Percentiles rank a stretch among this genome's conserved stretches.
These are phyloP conservation scores for Tylopilus plumbeoviolaceoides DNA, from an alignment of 768 basidiomycete genomes.

Conservation along the genomic window DNA sequence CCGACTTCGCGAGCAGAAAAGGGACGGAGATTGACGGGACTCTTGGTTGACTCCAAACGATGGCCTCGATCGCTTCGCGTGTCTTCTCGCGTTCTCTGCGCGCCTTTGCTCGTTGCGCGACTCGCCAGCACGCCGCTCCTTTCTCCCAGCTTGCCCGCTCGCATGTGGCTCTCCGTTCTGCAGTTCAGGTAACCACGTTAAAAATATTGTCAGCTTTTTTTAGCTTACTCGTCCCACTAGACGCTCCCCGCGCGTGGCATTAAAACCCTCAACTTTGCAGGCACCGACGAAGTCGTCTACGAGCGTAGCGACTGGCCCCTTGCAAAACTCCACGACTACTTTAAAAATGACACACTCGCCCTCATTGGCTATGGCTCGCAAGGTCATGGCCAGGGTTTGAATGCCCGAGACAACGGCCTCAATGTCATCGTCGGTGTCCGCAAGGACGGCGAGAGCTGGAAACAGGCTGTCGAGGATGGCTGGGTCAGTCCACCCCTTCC, in stretches of 20 bases:
- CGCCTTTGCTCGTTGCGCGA: conserved; percentile 60
- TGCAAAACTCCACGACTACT: conserved; percentile 97
- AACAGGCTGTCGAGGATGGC: conserved; percentile 90
- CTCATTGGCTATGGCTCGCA: conserved; percentile 99
- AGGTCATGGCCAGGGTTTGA: conserved; percentile 97
- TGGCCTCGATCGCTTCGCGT: conserved; percentile 52
- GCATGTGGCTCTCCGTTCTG: conserved; percentile 23
- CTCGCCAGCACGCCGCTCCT: conserved; percentile 45
- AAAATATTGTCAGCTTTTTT: conserved; percentile 7
- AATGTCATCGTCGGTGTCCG: conserved; percentile 99
- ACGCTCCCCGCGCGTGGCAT: conserved; percentile 64
- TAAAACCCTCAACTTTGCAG: conserved; percentile 96
- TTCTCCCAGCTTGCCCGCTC: conserved; percentile 65
- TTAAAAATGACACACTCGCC: conserved; percentile 99
- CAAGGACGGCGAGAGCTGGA: conserved; percentile 95
- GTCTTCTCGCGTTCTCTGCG: conserved; percentile 67
- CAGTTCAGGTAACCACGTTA: conserved; percentile 31
- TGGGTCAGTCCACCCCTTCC: conserved; percentile 57
- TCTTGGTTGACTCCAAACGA: conserved; percentile 30
- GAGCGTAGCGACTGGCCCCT: conserved; percentile 98
- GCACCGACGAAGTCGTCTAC: conserved; percentile 88
- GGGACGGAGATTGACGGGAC: not conserved
- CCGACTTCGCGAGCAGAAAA: conserved; percentile 13
- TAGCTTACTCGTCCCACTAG: conserved; percentile 23
- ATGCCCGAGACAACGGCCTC: conserved; percentile 97